A percentile compares a stretch with the other conserved stretches of the same genome.
Evolutionary conservation across 768 basidiomycete species (phyloP).

Genomic region (Boletales sp.): DNA sequence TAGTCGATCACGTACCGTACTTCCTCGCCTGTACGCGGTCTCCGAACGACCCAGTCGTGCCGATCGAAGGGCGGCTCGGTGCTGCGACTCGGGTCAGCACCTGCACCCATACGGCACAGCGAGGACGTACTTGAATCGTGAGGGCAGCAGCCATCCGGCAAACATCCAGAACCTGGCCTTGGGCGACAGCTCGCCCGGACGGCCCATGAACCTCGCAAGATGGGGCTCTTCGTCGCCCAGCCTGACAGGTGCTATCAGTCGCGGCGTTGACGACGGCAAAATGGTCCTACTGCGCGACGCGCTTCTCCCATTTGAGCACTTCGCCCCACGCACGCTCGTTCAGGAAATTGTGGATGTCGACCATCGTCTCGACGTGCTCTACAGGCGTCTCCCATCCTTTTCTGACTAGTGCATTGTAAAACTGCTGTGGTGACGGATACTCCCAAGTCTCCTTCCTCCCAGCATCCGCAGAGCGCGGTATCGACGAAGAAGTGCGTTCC

Average conservation of each 20-base stretch:
- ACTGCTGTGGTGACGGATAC: slow-evolving; percentile 96
- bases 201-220: slow-evolving; percentile 81
- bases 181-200: slow-evolving; percentile 90
- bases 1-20: slow-evolving; percentile 98
- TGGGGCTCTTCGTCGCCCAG: slow-evolving; percentile 57
- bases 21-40: slow-evolving; percentile 74
- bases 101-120: neutral
- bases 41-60: slow-evolving; percentile 94
- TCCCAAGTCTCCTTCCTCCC: slow-evolving; percentile 61
- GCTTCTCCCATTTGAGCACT: slow-evolving; percentile 89
- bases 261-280: neutral
- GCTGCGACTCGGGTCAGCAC: slow-evolving; percentile 39
- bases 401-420: slow-evolving; percentile 92
- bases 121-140: slow-evolving; percentile 75
- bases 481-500: slow-evolving; percentile 75
- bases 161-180: slow-evolving; percentile 87
- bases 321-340: slow-evolving; percentile 97
- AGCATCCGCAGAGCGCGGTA: slow-evolving; percentile 59
- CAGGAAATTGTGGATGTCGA: slow-evolving; percentile 96
- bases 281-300: slow-evolving; percentile 32
- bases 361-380: slow-evolving; percentile 95
- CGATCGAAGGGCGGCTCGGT: slow-evolving; percentile 94
- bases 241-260: slow-evolving; percentile 33
- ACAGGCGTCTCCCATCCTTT: slow-evolving; percentile 99
- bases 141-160: slow-evolving; percentile 86